Evolutionary conservation across 1,284 basidiomycete genomes (phyloP).

Genomic region (Ustilago cynodontis): DNA sequence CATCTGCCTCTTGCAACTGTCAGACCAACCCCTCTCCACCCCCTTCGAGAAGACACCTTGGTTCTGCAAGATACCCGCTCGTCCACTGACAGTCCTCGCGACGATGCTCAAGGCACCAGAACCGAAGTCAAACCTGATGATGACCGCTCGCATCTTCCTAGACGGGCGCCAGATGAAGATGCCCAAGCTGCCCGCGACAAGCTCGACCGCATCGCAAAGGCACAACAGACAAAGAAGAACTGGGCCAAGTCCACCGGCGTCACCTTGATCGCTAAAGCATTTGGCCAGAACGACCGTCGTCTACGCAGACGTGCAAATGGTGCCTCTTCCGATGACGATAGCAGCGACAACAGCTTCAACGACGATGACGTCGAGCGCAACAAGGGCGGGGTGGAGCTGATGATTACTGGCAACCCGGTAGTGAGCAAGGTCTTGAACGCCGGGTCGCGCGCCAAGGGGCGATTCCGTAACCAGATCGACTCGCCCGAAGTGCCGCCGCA

Average conservation of each 20-base stretch:
- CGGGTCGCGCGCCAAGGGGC: slow-evolving; percentile 20
- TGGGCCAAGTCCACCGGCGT: slow-evolving; percentile 47
- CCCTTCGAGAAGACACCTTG: slow-evolving; percentile 33
- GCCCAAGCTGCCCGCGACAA: slow-evolving; percentile 44
- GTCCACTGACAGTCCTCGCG: slow-evolving; percentile 14
- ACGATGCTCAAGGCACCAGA: not conserved
- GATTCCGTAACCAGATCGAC: slow-evolving; percentile 23
- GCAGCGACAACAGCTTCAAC: slow-evolving; percentile 15
- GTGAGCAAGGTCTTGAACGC: slow-evolving; percentile 37
- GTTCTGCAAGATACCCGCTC: slow-evolving; percentile 41
- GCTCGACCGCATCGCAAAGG: slow-evolving; percentile 49
- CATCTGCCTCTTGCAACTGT: slow-evolving; percentile 10
- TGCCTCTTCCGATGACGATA: slow-evolving; percentile 30
- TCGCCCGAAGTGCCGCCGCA: slow-evolving; percentile 31
- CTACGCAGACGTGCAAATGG: slow-evolving; percentile 32
- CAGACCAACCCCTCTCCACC: slow-evolving; percentile 38
- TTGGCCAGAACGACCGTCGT: slow-evolving; percentile 28
- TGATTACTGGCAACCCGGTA: slow-evolving; percentile 56
- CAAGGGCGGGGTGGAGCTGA: slow-evolving; percentile 53
- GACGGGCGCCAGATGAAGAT: slow-evolving; percentile 33
- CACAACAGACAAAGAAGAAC: slow-evolving; percentile 38
- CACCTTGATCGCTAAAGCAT: slow-evolving; percentile 20
- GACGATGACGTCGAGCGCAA: not conserved
- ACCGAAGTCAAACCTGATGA: not conserved
- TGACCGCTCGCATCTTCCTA: slow-evolving; percentile 12